Evolutionary conservation across 768 basidiomycete genomes (phyloP), one percentile per base, ranked within the genome.

Genomic region (Serendipita vermifera): DNA sequence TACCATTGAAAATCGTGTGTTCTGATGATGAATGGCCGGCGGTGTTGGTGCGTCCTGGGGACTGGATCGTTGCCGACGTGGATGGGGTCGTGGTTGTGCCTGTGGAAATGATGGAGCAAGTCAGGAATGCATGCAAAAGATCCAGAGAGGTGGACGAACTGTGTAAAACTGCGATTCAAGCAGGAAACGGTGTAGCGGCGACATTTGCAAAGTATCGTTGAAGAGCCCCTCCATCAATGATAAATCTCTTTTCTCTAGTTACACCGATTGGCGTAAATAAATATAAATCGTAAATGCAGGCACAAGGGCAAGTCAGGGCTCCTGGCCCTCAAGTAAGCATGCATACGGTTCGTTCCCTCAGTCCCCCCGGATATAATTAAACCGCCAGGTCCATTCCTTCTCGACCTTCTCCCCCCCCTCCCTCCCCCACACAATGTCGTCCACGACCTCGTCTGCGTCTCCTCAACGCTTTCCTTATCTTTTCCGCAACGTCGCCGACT

Each of bases 61-160:
- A 93, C 66, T 78, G 82, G 75, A 77, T 94, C 46, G 66, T 92
- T n/a, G 89, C 82, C 24, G 92, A 96, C 67, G 76, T 81, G 57
- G 87, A 96, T 65, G 91, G 93, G 1, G 87, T 93, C 1, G 87
- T 97, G 2, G 87, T 82, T 62, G 77, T 94, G 26, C 83, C 88
- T 2, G 68, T 65, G 32, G 70, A 68, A 2, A 60, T 82, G 41
- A 73, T 79, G 33, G 69, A 68, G 15, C 65, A 77, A 57, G 87
- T 88, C 1, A 61, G 80, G 3, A 73, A 78, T 36, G 55, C 77
- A 22, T 87, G 84, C n/a, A 60, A 63, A 27, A 75, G 75, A 61
- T 81, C 77, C 14, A 73, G 76, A 62, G 76, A 77, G 48, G 69
- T 85, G 13, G 93, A 96, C 66, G 81, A 71, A 20, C 72, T 69